Base-by-base conservation (phyloP, 139 green algal species). In the Volvox africanus region DNA sequence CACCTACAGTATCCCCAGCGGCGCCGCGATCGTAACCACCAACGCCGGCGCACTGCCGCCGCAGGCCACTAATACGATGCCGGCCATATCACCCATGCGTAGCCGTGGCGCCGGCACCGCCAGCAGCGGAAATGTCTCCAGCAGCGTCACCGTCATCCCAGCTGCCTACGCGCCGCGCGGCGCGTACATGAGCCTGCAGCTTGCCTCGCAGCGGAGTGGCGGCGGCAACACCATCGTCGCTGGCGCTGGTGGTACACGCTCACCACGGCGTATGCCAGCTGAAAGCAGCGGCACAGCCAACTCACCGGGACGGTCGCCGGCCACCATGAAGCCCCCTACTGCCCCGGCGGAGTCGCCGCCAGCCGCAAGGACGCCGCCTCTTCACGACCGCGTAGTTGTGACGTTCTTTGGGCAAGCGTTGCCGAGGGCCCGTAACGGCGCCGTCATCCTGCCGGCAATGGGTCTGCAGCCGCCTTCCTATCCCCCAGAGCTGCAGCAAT, bases 401-500 rank as follows among this genome's bases (percentile, higher is more conserved):
- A 86, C 80, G 24, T 86, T 86, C 80, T 86, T 86, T 44, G 80
- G 80, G 1, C 80, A 86, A 30, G n/a, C 55, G 50, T 44, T 86
- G 17, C 50, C 80, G 16, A 14, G n/a, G 14, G 80, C 11, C 26
- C 61, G 80, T 18, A 86, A 86, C 55, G 80, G 80, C 55, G 80
- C 80, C 11, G 50, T 86, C 19, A 32, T 86, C 35, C 26, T 86
- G 80, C 80, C 80, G 80, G 26, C 50, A 6, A 30, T 75, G 14
- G 71, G 28, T 32, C 71, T 21, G 26, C 26, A 16, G 22, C 71
- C 71, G 71, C 71, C 2, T 16, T 79, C 71, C 26, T 79, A 79
- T 21, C 71, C 71, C 5, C 71, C 71, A 21, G 71, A 35, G 71
- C 71, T 79, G 1, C 71, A 79, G 71, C 71, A 33, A 21, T 9